Conservation (phyloP, 2,329 filamentous ascomycete species). For the Mollisiaceae sp. region DNA sequence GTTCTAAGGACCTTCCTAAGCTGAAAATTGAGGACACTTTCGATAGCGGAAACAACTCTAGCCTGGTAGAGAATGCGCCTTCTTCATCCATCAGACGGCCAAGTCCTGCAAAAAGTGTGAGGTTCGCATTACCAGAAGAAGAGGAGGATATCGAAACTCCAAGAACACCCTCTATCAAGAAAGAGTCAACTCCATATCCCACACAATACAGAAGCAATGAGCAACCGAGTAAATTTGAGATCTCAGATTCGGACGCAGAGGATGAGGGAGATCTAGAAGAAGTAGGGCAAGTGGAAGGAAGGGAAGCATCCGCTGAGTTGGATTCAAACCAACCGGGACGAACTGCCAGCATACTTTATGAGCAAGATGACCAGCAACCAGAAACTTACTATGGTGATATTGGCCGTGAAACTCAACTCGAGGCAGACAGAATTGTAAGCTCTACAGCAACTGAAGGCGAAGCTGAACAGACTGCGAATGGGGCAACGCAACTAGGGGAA, state of each 20-base stretch:
- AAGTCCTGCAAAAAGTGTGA: slow-evolving; percentile 39
- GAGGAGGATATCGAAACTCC: slow-evolving; percentile 1
- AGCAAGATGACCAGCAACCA: slow-evolving; percentile 17
- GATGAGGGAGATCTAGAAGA: slow-evolving; percentile 12
- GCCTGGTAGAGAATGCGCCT: slow-evolving; percentile 22
- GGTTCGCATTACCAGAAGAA: slow-evolving; percentile 34
- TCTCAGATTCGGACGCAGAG: slow-evolving; percentile 16
- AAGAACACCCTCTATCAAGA: slow-evolving; percentile 5
- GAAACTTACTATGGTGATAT: slow-evolving; percentile 41
- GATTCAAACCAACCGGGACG: no score
- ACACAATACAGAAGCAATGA: neutral
- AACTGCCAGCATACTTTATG: neutral
- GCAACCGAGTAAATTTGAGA: neutral
- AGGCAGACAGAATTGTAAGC: slow-evolving; percentile 25
- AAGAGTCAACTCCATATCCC: neutral
- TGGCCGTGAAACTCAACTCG: slow-evolving; percentile 36
- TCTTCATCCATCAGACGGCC: slow-evolving; percentile 33
- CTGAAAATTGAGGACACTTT: slow-evolving; percentile 39
- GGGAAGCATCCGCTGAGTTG: neutral
- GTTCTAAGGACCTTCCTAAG: slow-evolving; percentile 29
- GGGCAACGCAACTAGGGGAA: slow-evolving; percentile 42
- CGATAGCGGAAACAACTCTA: slow-evolving; percentile 31
- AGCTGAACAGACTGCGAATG: slow-evolving; percentile 17
- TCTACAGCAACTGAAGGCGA: slow-evolving; percentile 14
- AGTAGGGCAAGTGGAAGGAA: neutral